Evolutionary conservation across 108 stramenopile species (phyloP).

Genomic region (Epithemia pelagica): DNA sequence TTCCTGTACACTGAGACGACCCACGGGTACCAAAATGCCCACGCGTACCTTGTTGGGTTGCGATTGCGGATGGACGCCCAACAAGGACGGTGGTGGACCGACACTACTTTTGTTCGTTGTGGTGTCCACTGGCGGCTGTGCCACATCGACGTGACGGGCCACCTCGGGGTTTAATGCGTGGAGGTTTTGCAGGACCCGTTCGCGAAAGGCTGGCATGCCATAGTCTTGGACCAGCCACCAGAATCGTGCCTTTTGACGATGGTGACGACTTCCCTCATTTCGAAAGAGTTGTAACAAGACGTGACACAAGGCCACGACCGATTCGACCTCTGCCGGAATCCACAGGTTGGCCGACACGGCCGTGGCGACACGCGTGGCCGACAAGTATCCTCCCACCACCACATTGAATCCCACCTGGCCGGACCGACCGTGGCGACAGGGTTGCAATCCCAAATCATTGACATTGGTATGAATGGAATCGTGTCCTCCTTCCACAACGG

Average conservation of each 20-base stretch:
- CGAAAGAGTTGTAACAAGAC: slow-evolving; percentile 85
- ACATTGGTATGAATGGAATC: slow-evolving; percentile 93
- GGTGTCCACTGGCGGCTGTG: slow-evolving; percentile 37
- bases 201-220: slow-evolving; percentile 76
- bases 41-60: slow-evolving; percentile 82
- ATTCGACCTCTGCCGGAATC: slow-evolving; percentile 74
- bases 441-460: slow-evolving; percentile 88
- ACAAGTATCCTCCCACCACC: slow-evolving; percentile 92
- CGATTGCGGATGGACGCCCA: slow-evolving; percentile 87
- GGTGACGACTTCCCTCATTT: slow-evolving; percentile 79
- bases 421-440: slow-evolving; percentile 55
- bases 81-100: slow-evolving; percentile 20
- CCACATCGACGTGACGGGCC: slow-evolving; percentile 29
- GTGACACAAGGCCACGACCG: slow-evolving; percentile 73
- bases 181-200: slow-evolving; percentile 60
- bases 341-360: slow-evolving; percentile 71
- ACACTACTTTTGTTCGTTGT: slow-evolving; percentile 1
- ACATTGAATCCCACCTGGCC: slow-evolving; percentile 92
- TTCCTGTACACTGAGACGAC: slow-evolving; percentile 72
- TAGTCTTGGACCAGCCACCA: slow-evolving; percentile 93
- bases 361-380: slow-evolving; percentile 85
- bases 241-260: slow-evolving; percentile 85
- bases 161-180: slow-evolving; percentile 66
- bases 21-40: slow-evolving; percentile 80
- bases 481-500: slow-evolving; percentile 29